Evolutionary conservation across 2,329 filamentous ascomycete species (phyloP).

Genomic region (Paecilomyces formosus): DNA sequence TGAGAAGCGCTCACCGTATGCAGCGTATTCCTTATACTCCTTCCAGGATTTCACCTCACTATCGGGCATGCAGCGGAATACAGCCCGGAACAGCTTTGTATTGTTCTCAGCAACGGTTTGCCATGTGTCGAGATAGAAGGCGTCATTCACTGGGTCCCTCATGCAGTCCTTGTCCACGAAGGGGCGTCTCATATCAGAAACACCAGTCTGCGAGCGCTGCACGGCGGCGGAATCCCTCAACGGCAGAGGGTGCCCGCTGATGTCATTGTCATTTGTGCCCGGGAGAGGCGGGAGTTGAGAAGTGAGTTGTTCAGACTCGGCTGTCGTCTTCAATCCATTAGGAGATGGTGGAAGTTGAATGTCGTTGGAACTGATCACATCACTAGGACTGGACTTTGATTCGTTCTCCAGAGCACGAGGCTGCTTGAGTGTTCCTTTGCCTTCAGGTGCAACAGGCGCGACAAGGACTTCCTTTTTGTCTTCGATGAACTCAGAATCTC

Average conservation of each 20-base stretch:
- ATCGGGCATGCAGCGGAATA: conserved; percentile 96
- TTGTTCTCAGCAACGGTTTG: conserved; percentile 83
- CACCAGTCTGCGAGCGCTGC: conserved; percentile 44
- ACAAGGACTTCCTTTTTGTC: conserved; percentile 64
- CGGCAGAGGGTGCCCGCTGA: conserved; percentile 62
- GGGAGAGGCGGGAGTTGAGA: conserved; percentile 62
- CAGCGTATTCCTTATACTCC: conserved; percentile 77
- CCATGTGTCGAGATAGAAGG: conserved; percentile 86
- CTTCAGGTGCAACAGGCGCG: conserved; percentile 55
- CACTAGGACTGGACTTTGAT: conserved; percentile 9
- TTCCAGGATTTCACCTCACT: conserved; percentile 90
- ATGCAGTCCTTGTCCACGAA: conserved; percentile 85
- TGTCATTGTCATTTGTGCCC: conserved; percentile 69
- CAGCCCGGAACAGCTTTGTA: conserved; percentile 84
- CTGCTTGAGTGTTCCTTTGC: conserved; percentile 51
- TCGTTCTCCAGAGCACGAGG: conserved; percentile 41
- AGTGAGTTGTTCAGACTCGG: conserved; percentile 13
- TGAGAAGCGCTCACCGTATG: conserved; percentile 71
- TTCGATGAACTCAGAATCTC: conserved; percentile 63
- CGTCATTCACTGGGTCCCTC: conserved; percentile 74
- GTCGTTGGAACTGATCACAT: conserved; percentile 12
- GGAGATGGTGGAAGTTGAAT: conserved; percentile 9
- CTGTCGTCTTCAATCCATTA: conserved; percentile 13
- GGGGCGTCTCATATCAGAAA: conserved; percentile 64
- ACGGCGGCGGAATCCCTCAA: conserved; percentile 14